Percentiles rank a stretch among this genome's conserved stretches.
Conservation (phyloP, 306 rosid genomes). For the Prosopis cineraria region DNA sequence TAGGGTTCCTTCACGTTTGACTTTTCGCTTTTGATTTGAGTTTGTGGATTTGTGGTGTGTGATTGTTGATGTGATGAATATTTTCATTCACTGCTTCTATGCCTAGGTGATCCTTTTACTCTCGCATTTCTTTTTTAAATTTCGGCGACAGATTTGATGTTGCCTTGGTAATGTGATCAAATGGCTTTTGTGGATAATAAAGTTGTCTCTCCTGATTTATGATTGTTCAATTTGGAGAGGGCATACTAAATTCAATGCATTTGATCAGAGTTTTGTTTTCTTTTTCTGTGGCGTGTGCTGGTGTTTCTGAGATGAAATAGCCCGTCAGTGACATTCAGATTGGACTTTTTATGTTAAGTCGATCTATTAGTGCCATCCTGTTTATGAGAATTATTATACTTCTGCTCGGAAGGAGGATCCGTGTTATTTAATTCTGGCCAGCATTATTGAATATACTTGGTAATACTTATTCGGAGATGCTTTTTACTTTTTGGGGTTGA, state of each 20-base stretch:
- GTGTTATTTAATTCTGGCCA: not conserved
- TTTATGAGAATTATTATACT: not conserved
- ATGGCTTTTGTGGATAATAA: constrained; percentile 17
- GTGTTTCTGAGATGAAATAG: not conserved
- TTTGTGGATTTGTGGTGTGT: not conserved
- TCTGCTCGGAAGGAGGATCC: not conserved
- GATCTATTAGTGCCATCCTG: constrained; percentile 3
- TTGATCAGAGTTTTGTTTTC: not conserved
- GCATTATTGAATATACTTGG: not conserved
- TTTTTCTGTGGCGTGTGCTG: not conserved
- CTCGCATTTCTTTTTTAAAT: not conserved
- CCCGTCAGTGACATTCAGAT: not conserved
- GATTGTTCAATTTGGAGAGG: not conserved
- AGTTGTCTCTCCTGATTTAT: not conserved
- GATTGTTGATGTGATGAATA: constrained; percentile 11
- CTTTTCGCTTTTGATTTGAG: constrained; percentile 15
- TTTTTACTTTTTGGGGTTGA: not conserved
- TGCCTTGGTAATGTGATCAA: constrained; percentile 1
- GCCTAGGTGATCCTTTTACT: not conserved
- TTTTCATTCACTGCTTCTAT: not conserved
- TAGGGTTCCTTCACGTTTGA: constrained; percentile 44
- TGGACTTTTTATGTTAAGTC: not conserved
- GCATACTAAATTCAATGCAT: not conserved
- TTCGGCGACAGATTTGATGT: constrained; percentile 11
- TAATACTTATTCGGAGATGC: not conserved